phyloP scores from a whole-genome alignment of 441 rosid species.

The Arabidopsis lyrata region DNA sequence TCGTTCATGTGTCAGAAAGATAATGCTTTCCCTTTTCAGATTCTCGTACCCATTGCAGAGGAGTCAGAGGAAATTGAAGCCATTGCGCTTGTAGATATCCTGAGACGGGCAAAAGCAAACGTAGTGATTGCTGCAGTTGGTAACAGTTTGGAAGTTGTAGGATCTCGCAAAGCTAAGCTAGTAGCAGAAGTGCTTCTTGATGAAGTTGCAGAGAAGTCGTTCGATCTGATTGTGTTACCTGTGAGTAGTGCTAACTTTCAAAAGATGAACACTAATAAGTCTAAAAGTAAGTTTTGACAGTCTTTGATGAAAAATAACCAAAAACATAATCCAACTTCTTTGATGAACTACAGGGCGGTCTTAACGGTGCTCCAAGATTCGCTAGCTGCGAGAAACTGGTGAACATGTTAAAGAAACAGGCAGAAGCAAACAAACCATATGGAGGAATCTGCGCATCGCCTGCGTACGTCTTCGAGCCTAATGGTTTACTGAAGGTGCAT shows the following conservation, averaged over 20 bases:
- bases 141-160: conserved; percentile 73
- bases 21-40: conserved; percentile 50
- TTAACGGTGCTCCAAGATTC: conserved; percentile 93
- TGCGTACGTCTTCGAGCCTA: conserved; percentile 82
- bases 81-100: conserved; percentile 73
- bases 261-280: background rate
- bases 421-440: conserved; percentile 77
- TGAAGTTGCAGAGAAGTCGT: conserved; percentile 79
- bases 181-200: conserved; percentile 87
- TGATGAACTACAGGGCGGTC: conserved; percentile 69
- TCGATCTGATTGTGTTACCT: conserved; percentile 87
- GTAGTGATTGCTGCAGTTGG: conserved; percentile 88
- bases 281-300: conserved; percentile 9
- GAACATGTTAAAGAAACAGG: conserved; percentile 75
- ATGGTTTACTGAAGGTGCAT: conserved; percentile 86
- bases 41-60: conserved; percentile 89
- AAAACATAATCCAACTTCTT: background rate
- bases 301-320: conserved; percentile 1
- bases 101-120: conserved; percentile 86
- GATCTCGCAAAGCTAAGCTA: conserved; percentile 83
- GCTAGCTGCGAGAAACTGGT: conserved; percentile 79
- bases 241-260: conserved; percentile 49
- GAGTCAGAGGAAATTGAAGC: conserved; percentile 98
- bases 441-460: conserved; percentile 97
- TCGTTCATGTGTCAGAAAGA: background rate